phyloP scores from a whole-genome alignment of 176 grass and related monocot species.

The Hordeum marinum region DNA sequence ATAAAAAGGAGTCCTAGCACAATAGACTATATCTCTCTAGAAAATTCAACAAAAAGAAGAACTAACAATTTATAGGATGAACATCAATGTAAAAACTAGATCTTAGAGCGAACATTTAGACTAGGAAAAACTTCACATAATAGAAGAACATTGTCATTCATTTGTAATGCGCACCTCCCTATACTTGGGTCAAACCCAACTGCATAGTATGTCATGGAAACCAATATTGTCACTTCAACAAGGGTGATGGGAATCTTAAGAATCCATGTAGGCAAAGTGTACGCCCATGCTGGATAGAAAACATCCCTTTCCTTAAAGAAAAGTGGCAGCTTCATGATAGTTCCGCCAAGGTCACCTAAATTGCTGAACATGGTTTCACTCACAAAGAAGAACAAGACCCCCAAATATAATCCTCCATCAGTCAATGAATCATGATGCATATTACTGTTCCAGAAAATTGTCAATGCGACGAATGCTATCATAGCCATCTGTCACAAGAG shows the following conservation, averaged over 20 bases:
- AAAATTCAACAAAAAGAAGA: not conserved
- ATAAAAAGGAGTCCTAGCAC: too few relatives aligned
- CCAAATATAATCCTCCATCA: slow-evolving; percentile 48
- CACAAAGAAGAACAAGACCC: slow-evolving; percentile 38
- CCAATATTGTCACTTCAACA: slow-evolving; percentile 43
- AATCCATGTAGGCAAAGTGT: slow-evolving; percentile 47
- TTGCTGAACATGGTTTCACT: slow-evolving; percentile 46
- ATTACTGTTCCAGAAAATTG: slow-evolving; percentile 41
- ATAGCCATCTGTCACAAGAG: slow-evolving; percentile 37
- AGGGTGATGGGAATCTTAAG: slow-evolving; percentile 57
- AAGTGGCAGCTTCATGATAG: slow-evolving; percentile 47
- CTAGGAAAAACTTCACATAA: not conserved
- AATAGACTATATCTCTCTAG: too few relatives aligned
- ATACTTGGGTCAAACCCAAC: slow-evolving; percentile 56
- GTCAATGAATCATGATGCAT: slow-evolving; percentile 35
- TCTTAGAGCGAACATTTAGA: not conserved
- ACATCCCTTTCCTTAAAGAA: slow-evolving; percentile 66
- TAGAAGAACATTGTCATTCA: not conserved
- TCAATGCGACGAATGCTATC: slow-evolving; percentile 29
- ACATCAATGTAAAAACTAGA: not conserved
- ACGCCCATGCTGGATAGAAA: slow-evolving; percentile 63
- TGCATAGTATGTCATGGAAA: slow-evolving; percentile 48
- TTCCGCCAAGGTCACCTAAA: slow-evolving; percentile 34
- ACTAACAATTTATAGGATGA: not conserved
- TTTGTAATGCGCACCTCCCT: slow-evolving; percentile 34